A percentile compares a stretch with the other conserved stretches of the same genome.
Evolutionary conservation across 192 early-diverging fungal genomes (phyloP).

Genomic region (Backusella australiensis): DNA sequence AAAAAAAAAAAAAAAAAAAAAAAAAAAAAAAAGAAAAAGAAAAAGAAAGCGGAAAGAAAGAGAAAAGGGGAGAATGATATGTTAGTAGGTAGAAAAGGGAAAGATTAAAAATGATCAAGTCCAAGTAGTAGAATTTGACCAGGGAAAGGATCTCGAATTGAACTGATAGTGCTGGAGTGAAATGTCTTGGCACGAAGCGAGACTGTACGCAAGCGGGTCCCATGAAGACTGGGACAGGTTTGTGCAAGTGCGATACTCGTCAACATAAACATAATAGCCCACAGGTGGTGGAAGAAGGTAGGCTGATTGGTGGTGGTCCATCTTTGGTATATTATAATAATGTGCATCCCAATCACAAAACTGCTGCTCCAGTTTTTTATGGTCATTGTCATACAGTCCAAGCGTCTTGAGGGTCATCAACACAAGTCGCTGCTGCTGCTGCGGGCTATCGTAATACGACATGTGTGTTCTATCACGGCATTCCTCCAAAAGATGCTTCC

Average conservation of each 20-base stretch:
- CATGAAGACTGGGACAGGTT: conserved; percentile 15
- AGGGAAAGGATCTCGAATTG: conserved; percentile 2
- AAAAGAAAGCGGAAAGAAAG: not conserved
- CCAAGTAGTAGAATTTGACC: not conserved
- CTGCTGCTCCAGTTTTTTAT: not conserved
- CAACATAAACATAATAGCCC: not conserved
- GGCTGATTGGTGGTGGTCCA: not conserved
- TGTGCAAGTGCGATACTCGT: conserved; percentile 10
- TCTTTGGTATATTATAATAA: not conserved
- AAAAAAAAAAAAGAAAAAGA: not conserved
- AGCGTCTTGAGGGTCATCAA: conserved; percentile 8
- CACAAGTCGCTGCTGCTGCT: not conserved
- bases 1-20: not conserved
- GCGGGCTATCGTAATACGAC: conserved; percentile 3
- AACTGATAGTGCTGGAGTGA: not conserved
- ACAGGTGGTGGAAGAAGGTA: conserved; percentile 10
- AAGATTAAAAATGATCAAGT: not conserved
- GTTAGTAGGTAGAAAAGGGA: not conserved
- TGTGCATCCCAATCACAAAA: not conserved
- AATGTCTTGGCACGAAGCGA: not conserved
- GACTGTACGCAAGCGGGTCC: conserved; percentile 12
- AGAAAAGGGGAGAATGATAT: not conserved
- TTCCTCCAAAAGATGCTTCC: conserved; percentile 52
- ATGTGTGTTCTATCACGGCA: conserved; percentile 30
- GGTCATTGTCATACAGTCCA: conserved; percentile 9